phyloP scores from a whole-genome alignment of 2,329 filamentous ascomycete genomes.

The Plectosphaerella cucumerina region DNA sequence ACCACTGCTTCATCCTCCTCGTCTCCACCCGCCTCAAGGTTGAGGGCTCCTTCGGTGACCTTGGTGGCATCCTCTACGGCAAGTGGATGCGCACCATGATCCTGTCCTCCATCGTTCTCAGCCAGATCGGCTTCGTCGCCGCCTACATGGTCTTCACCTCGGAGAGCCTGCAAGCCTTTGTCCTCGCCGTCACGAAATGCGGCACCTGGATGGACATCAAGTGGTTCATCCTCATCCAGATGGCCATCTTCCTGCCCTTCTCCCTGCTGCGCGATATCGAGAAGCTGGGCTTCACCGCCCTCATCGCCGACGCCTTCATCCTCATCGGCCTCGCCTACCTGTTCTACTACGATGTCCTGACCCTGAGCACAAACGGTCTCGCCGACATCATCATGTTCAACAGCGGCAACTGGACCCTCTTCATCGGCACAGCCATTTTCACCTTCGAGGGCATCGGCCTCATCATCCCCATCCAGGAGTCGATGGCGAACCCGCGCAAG shows the following conservation, averaged over 20 bases:
- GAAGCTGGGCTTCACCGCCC: conserved; percentile 91
- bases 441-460: conserved; percentile 76
- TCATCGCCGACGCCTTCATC: conserved; percentile 93
- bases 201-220: conserved; percentile 80
- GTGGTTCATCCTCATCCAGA: conserved; percentile 88
- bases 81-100: conserved; percentile 86
- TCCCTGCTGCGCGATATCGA: conserved; percentile 94
- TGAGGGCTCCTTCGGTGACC: conserved; percentile 95
- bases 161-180: conserved; percentile 92
- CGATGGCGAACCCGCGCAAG: conserved; percentile 80
- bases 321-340: conserved; percentile 87
- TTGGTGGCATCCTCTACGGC: conserved; percentile 88
- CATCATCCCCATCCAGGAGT: conserved; percentile 71
- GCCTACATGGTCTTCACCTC: conserved; percentile 97
- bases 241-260: conserved; percentile 91
- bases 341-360: conserved; percentile 91
- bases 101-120: conserved; percentile 86
- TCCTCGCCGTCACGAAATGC: conserved; percentile 87
- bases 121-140: conserved; percentile 90
- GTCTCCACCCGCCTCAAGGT: conserved; percentile 82
- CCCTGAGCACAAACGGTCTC: conserved; percentile 70
- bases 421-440: conserved; percentile 96
- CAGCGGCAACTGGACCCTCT: conserved; percentile 86
- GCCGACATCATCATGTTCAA: conserved; percentile 92
- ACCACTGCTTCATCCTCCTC: conserved; percentile 95